A percentile compares a stretch with the other conserved stretches of the same genome.
Conservation (phyloP, 495 filamentous ascomycete genomes). For the Friedmanniomyces endolithicus region DNA sequence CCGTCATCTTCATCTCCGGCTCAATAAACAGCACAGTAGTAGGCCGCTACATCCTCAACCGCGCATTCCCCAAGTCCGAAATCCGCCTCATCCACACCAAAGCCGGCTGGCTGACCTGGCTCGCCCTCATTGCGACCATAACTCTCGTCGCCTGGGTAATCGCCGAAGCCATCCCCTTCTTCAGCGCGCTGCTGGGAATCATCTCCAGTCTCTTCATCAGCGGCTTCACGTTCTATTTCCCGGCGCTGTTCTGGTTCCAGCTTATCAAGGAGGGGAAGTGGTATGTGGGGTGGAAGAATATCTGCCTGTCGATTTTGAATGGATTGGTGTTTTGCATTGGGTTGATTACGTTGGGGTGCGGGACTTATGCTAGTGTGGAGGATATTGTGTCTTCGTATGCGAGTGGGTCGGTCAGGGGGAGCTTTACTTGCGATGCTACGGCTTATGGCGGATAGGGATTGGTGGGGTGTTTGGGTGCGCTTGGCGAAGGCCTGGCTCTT, state of each 20-base stretch:
- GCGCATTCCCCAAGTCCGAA: constrained; percentile 25
- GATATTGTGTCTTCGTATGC: background rate
- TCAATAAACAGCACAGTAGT: constrained; percentile 16
- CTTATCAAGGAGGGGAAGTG: constrained; percentile 33
- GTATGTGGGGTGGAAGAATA: constrained; percentile 26
- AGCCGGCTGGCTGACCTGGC: constrained; percentile 26
- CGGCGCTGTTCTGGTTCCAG: constrained; percentile 37
- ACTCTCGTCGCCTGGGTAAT: constrained; percentile 25
- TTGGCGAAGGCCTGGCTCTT: too few species aligned
- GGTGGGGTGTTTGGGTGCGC: too few species aligned
- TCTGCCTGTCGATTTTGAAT: constrained; percentile 20
- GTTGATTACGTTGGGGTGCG: constrained; percentile 22
- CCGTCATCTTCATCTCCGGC: constrained; percentile 22
- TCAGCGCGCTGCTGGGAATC: constrained; percentile 28
- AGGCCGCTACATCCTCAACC: constrained; percentile 30
- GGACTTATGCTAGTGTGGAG: constrained; percentile 5
- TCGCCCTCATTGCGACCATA: constrained; percentile 24
- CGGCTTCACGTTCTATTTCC: constrained; percentile 30
- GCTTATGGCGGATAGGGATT: background rate
- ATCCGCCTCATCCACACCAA: constrained; percentile 25
- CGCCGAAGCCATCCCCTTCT: constrained; percentile 31
- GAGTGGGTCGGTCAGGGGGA: background rate
- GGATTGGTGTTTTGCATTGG: constrained; percentile 24
- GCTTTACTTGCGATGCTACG: background rate
- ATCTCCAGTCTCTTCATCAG: constrained; percentile 18